phyloP scores from a whole-genome alignment of 768 basidiomycete genomes.

The Panaeolus cyanescens region DNA sequence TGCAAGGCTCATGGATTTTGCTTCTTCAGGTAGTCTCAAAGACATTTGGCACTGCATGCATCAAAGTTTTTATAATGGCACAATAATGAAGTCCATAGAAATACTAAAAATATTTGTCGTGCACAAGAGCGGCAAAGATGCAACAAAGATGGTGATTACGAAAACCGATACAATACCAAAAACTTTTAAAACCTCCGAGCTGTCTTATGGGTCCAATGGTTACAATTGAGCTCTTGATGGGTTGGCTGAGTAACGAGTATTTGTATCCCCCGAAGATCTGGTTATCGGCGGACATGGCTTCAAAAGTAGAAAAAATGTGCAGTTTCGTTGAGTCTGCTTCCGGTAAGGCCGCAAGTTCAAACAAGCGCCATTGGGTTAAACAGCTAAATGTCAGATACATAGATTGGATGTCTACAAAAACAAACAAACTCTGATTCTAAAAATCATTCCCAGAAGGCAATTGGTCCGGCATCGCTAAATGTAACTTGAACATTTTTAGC shows the following conservation, averaged over 20 bases:
- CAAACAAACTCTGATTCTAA: not conserved
- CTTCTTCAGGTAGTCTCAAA: not conserved
- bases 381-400: not conserved
- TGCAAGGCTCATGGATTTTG: too few species aligned
- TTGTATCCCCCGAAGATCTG: not conserved
- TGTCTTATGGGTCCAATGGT: too few species aligned
- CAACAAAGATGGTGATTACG: too few species aligned
- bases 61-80: too few species aligned
- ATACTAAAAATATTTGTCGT: too few species aligned
- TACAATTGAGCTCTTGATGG: too few species aligned
- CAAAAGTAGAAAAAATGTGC: not conserved
- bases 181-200: too few species aligned
- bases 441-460: not conserved
- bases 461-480: not conserved
- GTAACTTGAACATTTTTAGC: not conserved
- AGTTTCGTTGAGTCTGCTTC: not conserved
- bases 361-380: constrained; percentile 1
- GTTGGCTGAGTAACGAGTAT: too few species aligned
- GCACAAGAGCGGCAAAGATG: too few species aligned
- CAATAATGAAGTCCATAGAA: too few species aligned
- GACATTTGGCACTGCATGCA: not conserved
- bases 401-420: not conserved
- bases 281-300: not conserved
- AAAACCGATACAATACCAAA: too few species aligned
- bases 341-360: not conserved